Percentiles rank a stretch among this genome's conserved stretches.
Conservation (phyloP, 495 filamentous ascomycete genomes). For the Penicillium crystallinum region DNA sequence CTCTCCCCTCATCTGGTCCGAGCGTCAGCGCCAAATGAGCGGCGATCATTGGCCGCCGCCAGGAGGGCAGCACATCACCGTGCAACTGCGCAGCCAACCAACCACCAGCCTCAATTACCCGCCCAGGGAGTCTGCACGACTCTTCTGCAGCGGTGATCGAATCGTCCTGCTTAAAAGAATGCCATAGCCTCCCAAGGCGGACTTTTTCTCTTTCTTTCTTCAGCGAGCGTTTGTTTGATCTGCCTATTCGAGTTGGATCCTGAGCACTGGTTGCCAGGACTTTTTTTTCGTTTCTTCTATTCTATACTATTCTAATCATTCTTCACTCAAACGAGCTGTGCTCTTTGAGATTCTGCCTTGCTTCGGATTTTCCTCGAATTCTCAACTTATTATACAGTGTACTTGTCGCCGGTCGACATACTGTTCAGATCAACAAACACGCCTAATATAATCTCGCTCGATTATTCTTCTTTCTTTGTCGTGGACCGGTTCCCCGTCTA, state of each 20-base stretch:
- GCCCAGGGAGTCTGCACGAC: slow-evolving; percentile 7
- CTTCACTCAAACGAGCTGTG: slow-evolving; percentile 39
- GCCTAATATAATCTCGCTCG: slow-evolving; percentile 60
- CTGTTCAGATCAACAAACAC: slow-evolving; percentile 38
- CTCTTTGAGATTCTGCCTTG: slow-evolving; percentile 36
- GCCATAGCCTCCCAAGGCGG: slow-evolving; percentile 35
- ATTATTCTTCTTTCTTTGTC: slow-evolving; percentile 24
- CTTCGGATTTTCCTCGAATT: slow-evolving; percentile 31
- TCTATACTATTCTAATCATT: slow-evolving; percentile 29
- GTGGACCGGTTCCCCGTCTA: slow-evolving; percentile 24
- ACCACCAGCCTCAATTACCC: slow-evolving; percentile 19
- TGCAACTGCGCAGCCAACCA: slow-evolving; percentile 13
- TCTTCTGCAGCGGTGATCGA: slow-evolving; percentile 13
- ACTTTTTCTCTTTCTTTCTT: slow-evolving; percentile 52
- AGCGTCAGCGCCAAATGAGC: slow-evolving; percentile 11
- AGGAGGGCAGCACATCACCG: slow-evolving; percentile 12
- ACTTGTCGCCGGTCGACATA: slow-evolving; percentile 51
- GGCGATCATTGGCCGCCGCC: slow-evolving; percentile 5
- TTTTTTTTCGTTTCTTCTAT: slow-evolving; percentile 37
- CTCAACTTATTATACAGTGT: slow-evolving; percentile 21
- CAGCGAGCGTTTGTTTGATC: slow-evolving; percentile 70
- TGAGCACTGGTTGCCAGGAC: slow-evolving; percentile 46
- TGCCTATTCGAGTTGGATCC: slow-evolving; percentile 49
- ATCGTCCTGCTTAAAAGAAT: slow-evolving; percentile 27
- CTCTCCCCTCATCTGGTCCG: slow-evolving; percentile 3